Percentiles rank a stretch among this genome's conserved stretches.
Conservation (phyloP, 1,284 basidiomycete genomes). For the Moesziomyces globuligerus region DNA sequence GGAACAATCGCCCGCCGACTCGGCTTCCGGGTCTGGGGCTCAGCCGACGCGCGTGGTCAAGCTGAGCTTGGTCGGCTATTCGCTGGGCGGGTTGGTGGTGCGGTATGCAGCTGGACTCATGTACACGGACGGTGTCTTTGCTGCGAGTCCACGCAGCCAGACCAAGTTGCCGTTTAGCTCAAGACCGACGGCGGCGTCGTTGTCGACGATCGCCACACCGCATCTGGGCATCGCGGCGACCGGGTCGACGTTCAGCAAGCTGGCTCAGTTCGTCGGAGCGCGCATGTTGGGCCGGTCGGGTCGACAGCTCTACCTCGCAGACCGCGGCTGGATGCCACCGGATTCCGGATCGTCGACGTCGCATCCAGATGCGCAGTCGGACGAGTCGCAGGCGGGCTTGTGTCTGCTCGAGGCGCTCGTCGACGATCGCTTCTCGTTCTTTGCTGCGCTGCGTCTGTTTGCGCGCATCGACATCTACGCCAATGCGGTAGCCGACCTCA, state of each 20-base stretch:
- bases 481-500: conserved; percentile 72
- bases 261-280: conserved; percentile 73
- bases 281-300: conserved; percentile 12
- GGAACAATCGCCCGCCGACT: no score
- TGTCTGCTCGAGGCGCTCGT: conserved; percentile 50
- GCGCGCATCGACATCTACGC: conserved; percentile 81
- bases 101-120: conserved; percentile 81
- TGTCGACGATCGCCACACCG: conserved; percentile 84
- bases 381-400: neutral
- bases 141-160: neutral
- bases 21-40: no score
- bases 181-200: conserved; percentile 61
- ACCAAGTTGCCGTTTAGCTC: conserved; percentile 20
- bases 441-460: conserved; percentile 78
- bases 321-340: conserved; percentile 40
- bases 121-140: conserved; percentile 69
- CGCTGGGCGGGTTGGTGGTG: conserved; percentile 80
- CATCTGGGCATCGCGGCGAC: conserved; percentile 73
- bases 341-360: neutral
- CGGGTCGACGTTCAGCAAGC: conserved; percentile 70
- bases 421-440: conserved; percentile 76
- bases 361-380: neutral
- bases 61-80: conserved; percentile 71
- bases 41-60: conserved; percentile 23
- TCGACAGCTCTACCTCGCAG: conserved; percentile 34